Base-by-base conservation (phyloP, 2,329 filamentous ascomycete species). In the Monilinia fructigena region DNA sequence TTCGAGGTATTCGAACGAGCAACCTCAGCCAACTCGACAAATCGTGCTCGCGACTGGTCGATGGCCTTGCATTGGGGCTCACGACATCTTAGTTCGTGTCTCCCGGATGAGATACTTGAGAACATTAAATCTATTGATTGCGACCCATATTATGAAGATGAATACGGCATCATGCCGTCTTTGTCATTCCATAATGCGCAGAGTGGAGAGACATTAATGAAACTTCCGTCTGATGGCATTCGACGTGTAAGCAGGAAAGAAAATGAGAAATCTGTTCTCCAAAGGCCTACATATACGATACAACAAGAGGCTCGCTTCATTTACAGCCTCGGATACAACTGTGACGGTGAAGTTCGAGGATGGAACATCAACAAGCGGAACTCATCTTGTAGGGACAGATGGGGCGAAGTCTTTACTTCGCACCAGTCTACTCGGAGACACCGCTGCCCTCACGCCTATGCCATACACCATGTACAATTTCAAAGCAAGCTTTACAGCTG, bases 371-470 rank as follows among this genome's bases (percentile, higher is more conserved):
- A 20, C 47, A n/a, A 50, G 16, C 28, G 78, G 77, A 0, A 70
- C 72, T 2, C 67, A 80, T 7, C 72, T 80, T 2, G 72, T 80
- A 14, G 79, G 78, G 2, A 77, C 78, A 1, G 78, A 80, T 66
- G 79, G 79, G 4, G 70, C 73, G 11, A 68, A 74, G 14, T 80
- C 77, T 4, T 63, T 62, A 6, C 73, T 80, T 20, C 74, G 78
- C 6, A 58, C 54, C 7, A 38, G 14, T 47, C 45, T 65, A 16
- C 45, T 65, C 31, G 63, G 47, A 11, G 62, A 12, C 74, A 68
- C 28, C 77, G 62, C 40, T 2, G 54, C n/a, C 8, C 62, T 64
- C 28, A 64, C 52, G 20, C n/a, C 26, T 45, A 40, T 65, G 26
- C 63, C 55, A 14, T 50, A 50, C 35, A 50, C 54, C 0, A 12